Percentiles rank a stretch among this genome's conserved stretches.
phyloP scores from a whole-genome alignment of 75 land plant genomes.

The Azolla pinnata region DNA sequence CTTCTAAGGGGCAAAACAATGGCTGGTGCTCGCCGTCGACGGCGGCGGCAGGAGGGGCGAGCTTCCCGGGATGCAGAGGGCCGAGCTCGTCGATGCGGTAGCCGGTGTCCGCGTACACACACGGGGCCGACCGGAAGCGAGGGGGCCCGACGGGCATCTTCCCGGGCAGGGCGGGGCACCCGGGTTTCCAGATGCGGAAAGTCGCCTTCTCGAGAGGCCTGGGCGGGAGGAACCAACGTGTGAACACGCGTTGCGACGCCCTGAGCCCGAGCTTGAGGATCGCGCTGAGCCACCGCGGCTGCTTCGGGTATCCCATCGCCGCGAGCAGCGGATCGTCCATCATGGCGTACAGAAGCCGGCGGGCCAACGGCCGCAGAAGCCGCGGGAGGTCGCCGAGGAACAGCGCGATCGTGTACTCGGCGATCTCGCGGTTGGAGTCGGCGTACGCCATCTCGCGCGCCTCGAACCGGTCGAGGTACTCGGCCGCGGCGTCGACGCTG shows the following conservation, averaged over 20 bases:
- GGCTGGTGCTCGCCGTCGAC: no score
- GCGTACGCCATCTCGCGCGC: constrained; percentile 12
- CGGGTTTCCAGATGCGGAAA: neutral
- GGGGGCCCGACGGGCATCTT: no score
- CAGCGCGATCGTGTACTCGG: constrained; percentile 5
- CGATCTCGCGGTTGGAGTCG: constrained; percentile 6
- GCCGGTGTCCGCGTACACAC: no score
- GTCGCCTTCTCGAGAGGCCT: neutral
- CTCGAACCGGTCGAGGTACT: constrained; percentile 10
- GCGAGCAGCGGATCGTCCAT: constrained; percentile 15
- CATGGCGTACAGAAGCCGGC: constrained; percentile 5
- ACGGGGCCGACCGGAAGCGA: no score
- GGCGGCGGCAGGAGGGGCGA: no score
- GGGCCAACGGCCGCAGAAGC: neutral
- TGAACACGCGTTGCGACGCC: neutral
- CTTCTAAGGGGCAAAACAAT: no score
- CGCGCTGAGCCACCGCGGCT: constrained; percentile 6
- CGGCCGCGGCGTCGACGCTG: constrained; percentile 13
- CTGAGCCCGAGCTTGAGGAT: neutral
- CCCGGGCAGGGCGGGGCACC: neutral
- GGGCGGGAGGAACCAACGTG: neutral
- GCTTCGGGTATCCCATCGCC: constrained; percentile 17
- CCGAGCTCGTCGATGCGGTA: no score
- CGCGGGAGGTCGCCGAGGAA: constrained; percentile 1
- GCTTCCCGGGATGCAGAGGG: no score